A percentile compares a stretch with the other conserved stretches of the same genome.
Conservation (phyloP, 2,329 filamentous ascomycete species). For the Coniochaeta ligniaria region DNA sequence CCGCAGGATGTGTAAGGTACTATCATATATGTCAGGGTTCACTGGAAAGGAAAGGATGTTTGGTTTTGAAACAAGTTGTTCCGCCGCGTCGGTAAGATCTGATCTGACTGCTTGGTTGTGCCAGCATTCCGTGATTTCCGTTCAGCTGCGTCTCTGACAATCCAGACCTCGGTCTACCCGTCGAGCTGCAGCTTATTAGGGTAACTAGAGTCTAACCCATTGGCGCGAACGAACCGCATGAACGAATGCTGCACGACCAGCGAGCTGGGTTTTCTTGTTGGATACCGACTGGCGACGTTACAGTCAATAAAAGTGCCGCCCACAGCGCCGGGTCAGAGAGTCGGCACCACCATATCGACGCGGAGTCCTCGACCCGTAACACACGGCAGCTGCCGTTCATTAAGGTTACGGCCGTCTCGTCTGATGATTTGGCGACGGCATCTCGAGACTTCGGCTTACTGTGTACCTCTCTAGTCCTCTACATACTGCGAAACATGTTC, state of each 20-base stretch:
- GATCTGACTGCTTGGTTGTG: background rate
- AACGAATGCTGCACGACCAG: background rate
- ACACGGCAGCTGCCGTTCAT: background rate
- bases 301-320: background rate
- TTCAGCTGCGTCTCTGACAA: background rate
- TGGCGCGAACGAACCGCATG: background rate
- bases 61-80: background rate
- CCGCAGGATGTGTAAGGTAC: background rate
- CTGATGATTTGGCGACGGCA: background rate
- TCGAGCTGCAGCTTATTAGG: background rate
- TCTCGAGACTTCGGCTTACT: background rate
- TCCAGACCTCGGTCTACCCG: background rate
- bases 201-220: too few species aligned
- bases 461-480: too few species aligned
- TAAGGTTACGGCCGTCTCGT: background rate
- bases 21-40: background rate
- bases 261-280: background rate
- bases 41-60: background rate
- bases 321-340: background rate
- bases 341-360: background rate
- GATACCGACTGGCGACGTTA: background rate
- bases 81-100: background rate
- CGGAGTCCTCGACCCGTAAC: background rate
- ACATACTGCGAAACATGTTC: too few species aligned
- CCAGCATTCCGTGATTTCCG: background rate